Base-by-base conservation (phyloP, 352 stramenopile species). In the Pythium insidiosum region DNA sequence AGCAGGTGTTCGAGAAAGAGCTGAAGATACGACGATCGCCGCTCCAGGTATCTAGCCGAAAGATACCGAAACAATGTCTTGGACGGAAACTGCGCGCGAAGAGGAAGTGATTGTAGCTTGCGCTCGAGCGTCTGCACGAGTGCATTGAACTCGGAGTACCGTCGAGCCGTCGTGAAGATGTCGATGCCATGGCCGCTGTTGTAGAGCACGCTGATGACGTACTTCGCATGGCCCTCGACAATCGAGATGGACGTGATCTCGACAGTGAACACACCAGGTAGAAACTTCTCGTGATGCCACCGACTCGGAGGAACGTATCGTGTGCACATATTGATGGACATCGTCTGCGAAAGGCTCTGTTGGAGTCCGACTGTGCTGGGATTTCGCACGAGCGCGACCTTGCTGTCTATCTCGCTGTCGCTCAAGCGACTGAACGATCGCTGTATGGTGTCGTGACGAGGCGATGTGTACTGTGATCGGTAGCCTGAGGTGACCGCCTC, bases 61-160 rank as follows among this genome's bases (percentile, higher is more conserved):
- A 70, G 36, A 24, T 69, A 84, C 16, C 69, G 63, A 37, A 88
- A 88, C 11, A 91, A 56, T 1, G 79, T 88, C 43, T 91, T 91
- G 6, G 67, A 59, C 6, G 79, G 79, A n/a, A 90, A 61, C 7
- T 73, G 48, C 20, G 63, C 56, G 16, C 72, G 57, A 18, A 84
- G 39, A 13, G 63, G 49, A 34, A 91, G 43, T 4, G 60, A 52
- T 13, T 63, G 63, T 20, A 88, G 30, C 46, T 91, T 91, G 18
- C 33, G 31, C 26, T 84, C 71, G 6, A 91, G 55, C 18, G 58
- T 50, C 22, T 66, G 43, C 28, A 64, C 72, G 9, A 91, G 48
- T 9, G 59, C 60, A 23, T 80, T 56, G 42, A 91, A 91, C 30
- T 91, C 79, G 3, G 67, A 79, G 44, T 75, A 91, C 13, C 79